Evolutionary conservation across 495 filamentous ascomycete species (phyloP), one percentile per base, ranked within the genome.

Genomic region (Penicillium ucsense): DNA sequence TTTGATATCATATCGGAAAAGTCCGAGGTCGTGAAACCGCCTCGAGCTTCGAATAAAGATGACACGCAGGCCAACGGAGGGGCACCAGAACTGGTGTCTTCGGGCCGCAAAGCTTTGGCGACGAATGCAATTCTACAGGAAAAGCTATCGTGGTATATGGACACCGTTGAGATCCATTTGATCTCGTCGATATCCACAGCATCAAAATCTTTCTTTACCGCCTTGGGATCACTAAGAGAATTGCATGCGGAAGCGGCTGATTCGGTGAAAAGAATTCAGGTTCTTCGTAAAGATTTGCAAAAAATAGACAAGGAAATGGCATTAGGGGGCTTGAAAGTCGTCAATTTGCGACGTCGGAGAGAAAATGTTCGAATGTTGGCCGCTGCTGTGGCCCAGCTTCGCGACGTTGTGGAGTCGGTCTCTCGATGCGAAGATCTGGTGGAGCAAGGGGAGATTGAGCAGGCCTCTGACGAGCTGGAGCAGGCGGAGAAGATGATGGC

Each of bases 81-180:
- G 30, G 65, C 72, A 1, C 49, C 67, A 4, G 79, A 77, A 29
- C 84, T 88, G 2, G 62, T 62, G 6, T 56, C 59, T 6, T 64
- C 61, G 8, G 74, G 73, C 31, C 77, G 92, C 38, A 96, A 95
- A 63, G 87, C 86, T 10, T 73, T 98, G 4, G 90, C 94, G 33
- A 95, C 89, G 0, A 99, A 99, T 68, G 92, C 92, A 1, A 97
- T 99, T 39, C 67, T 99, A n/a, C 92, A 99, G 61, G 92, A 99
- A 59, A 99, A 99, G 61, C 74, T 99, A 3, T 96, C 91, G 2
- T 99, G 92, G 92, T 99, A 99, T 56, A 96, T 99, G 92, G 92
- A 99, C 61, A 99, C 94, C 0, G 86, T 99, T 12, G 92, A 99
- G 59, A 87, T 97, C 43, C 92, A 99, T 61, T 75, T 99, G 6